Conservation (phyloP, 148 eudicot species). For the Nepenthes gracilis region DNA sequence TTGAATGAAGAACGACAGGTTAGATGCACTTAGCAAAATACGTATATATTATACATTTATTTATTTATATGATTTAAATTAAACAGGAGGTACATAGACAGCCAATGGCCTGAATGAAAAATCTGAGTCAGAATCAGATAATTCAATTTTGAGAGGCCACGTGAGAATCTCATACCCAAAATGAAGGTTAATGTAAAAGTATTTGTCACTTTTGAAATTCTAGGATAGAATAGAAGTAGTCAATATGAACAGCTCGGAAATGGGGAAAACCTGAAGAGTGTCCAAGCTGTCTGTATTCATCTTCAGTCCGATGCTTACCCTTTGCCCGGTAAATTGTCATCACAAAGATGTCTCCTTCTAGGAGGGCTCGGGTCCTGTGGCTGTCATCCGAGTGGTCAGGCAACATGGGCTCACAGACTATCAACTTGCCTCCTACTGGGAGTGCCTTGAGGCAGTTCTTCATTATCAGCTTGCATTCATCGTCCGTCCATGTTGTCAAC, state of each 20-base stretch:
- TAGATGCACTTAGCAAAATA: too few relatives aligned
- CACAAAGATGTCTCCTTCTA: slow-evolving; percentile 43
- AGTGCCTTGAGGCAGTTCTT: slow-evolving; percentile 32
- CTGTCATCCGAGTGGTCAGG: slow-evolving; percentile 32
- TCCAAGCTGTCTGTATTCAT: slow-evolving; percentile 34
- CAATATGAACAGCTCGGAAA: slow-evolving; percentile 34
- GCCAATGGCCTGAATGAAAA: too few relatives aligned
- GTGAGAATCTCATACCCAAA: too few relatives aligned
- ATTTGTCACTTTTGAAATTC: slow-evolving; percentile 26
- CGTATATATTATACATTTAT: too few relatives aligned
- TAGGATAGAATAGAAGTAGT: slow-evolving; percentile 33
- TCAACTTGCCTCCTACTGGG: slow-evolving; percentile 35
- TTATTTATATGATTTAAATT: too few relatives aligned
- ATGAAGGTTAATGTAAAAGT: neutral
- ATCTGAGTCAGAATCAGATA: too few relatives aligned
- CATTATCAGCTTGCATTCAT: slow-evolving; percentile 23
- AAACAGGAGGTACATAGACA: too few relatives aligned
- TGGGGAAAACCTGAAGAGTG: slow-evolving; percentile 23
- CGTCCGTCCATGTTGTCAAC: slow-evolving; percentile 41
- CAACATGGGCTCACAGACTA: slow-evolving; percentile 41
- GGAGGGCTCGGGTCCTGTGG: slow-evolving; percentile 38
- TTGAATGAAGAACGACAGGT: too few relatives aligned
- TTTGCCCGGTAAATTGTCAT: slow-evolving; percentile 47
- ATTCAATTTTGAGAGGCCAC: too few relatives aligned
- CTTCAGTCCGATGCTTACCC: slow-evolving; percentile 37